phyloP scores from a whole-genome alignment of 1,284 basidiomycete genomes.

The Lentinus polychrous region DNA sequence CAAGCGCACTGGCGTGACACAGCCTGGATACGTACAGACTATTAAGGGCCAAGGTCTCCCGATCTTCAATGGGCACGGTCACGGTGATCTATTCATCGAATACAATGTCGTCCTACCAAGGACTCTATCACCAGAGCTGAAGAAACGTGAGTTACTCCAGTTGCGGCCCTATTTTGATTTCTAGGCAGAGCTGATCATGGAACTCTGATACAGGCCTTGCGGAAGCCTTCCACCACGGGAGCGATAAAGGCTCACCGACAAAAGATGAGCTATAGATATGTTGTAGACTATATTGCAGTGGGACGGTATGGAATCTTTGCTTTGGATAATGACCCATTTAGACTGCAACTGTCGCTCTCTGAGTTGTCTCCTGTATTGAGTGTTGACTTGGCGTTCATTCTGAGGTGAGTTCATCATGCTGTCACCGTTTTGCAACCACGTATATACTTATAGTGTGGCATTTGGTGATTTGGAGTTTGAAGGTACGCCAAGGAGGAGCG shows the following conservation, averaged over 20 bases:
- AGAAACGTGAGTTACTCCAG: conserved; percentile 67
- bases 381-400: no score
- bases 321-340: no score
- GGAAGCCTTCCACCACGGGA: conserved; percentile 47
- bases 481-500: no score
- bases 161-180: conserved; percentile 6
- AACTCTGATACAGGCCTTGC: conserved; percentile 37
- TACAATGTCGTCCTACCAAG: conserved; percentile 85
- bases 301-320: no score
- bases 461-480: no score
- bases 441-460: no score
- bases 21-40: conserved; percentile 86
- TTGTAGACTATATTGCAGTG: no score
- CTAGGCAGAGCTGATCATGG: background rate
- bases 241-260: conserved; percentile 23
- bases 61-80: conserved; percentile 44
- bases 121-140: conserved; percentile 55
- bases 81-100: conserved; percentile 86
- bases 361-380: no score
- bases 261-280: conserved; percentile 47
- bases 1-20: conserved; percentile 73
- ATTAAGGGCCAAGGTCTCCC: conserved; percentile 90
- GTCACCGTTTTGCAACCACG: no score
- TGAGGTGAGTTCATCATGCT: no score
- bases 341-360: no score